Conservation (phyloP, 2,329 filamentous ascomycete species). For the Claviceps capensis region DNA sequence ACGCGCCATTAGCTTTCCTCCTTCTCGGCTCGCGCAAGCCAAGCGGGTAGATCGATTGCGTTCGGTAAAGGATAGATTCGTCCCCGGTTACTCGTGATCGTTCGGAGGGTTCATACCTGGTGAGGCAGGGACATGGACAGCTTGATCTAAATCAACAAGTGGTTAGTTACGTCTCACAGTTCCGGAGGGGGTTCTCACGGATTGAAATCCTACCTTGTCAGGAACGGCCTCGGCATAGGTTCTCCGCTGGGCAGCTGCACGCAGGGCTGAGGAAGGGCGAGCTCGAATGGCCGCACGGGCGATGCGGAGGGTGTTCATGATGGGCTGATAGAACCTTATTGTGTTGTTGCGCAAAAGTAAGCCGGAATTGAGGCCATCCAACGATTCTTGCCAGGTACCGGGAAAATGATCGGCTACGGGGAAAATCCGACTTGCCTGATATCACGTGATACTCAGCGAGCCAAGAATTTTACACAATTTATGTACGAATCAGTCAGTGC, state of each 20-base stretch:
- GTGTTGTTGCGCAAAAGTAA: conserved; percentile 30
- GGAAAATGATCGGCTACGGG: conserved; percentile 26
- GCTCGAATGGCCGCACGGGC: conserved; percentile 80
- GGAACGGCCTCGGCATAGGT: conserved; percentile 79
- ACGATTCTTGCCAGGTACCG: conserved; percentile 33
- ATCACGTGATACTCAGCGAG: conserved; percentile 16
- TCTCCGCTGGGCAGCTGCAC: conserved; percentile 68
- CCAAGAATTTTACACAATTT: too few species aligned
- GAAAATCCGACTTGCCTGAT: conserved; percentile 20
- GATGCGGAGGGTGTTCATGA: conserved; percentile 91
- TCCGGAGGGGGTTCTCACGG: conserved; percentile 10
- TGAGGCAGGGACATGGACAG: conserved; percentile 95
- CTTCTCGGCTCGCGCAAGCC: conserved; percentile 9
- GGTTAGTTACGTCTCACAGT: conserved; percentile 12
- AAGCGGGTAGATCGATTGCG: conserved; percentile 13
- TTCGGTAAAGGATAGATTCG: conserved; percentile 6
- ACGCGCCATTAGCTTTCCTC: conserved; percentile 35
- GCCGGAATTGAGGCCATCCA: conserved; percentile 27
- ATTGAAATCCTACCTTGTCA: conserved; percentile 51
- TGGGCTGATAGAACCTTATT: conserved; percentile 36
- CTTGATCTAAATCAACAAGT: conserved; percentile 54
- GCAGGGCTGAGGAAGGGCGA: conserved; percentile 56
- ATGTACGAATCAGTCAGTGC: background rate
- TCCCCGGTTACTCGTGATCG: conserved; percentile 10
- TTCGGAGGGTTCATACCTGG: conserved; percentile 56